Evolutionary conservation across 2,329 filamentous ascomycete species (phyloP).

Genomic region (Diaporthe citri): DNA sequence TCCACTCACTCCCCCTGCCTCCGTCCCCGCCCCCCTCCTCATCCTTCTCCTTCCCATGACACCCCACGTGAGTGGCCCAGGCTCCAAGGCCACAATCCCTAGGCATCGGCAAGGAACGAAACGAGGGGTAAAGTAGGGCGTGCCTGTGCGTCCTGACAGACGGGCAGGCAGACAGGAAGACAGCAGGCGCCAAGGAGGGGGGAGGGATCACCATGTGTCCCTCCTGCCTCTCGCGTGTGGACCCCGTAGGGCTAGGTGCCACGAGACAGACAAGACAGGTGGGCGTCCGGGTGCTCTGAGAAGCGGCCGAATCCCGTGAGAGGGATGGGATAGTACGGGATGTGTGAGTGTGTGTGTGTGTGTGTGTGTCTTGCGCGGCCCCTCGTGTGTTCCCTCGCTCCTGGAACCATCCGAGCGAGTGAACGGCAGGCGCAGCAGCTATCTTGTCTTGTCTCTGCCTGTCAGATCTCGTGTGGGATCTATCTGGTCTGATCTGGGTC

Average conservation of each 20-base stretch:
- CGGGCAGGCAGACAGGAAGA: not conserved
- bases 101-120: slow-evolving; percentile 1
- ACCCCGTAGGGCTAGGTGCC: slow-evolving; percentile 13
- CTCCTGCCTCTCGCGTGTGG: not conserved
- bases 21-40: not conserved
- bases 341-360: not conserved
- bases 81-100: not conserved
- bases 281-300: slow-evolving; percentile 21
- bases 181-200: not conserved
- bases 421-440: not conserved
- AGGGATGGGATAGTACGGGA: not conserved
- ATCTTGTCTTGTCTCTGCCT: not conserved
- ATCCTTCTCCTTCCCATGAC: not conserved
- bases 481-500: not conserved
- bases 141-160: slow-evolving; percentile 13
- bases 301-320: slow-evolving; percentile 1
- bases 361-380: slow-evolving; percentile 15
- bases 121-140: slow-evolving; percentile 6
- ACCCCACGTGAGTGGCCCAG: slow-evolving; percentile 19
- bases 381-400: slow-evolving; percentile 13
- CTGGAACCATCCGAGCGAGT: not conserved
- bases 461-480: slow-evolving; percentile 2
- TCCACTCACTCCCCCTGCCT: not conserved
- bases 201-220: not conserved
- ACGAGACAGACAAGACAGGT: not conserved